A percentile compares a stretch with the other conserved stretches of the same genome.
Evolutionary conservation across 768 basidiomycete species (phyloP).

Genomic region (Phylloporus sp.): DNA sequence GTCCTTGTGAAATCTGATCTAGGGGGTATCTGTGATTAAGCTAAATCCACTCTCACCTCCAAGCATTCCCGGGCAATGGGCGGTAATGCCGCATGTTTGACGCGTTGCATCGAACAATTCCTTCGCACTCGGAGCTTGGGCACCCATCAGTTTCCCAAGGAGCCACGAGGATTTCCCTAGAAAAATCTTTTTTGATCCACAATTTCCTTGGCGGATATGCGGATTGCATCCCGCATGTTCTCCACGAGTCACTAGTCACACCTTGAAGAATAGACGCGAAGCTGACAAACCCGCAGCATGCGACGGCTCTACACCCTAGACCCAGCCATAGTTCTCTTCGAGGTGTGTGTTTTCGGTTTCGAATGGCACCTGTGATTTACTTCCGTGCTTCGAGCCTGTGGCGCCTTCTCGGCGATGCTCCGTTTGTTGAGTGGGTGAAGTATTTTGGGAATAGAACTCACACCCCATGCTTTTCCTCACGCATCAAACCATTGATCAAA

Average conservation of each 20-base stretch:
- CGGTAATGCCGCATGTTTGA: neutral
- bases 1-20: too few species aligned
- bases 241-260: too few species aligned
- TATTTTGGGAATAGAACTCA: neutral
- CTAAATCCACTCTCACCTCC: too few species aligned
- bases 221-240: conserved; percentile 56
- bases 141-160: conserved; percentile 60
- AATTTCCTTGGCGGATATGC: conserved; percentile 48
- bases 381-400: conserved; percentile 41
- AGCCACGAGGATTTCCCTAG: conserved; percentile 74
- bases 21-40: neutral
- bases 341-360: conserved; percentile 27
- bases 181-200: conserved; percentile 39
- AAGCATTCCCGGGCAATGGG: neutral
- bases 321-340: conserved; percentile 39
- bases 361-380: neutral
- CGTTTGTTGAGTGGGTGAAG: neutral
- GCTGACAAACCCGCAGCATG: neutral
- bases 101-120: neutral
- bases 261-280: neutral
- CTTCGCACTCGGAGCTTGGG: conserved; percentile 47
- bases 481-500: conserved; percentile 21
- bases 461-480: neutral
- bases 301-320: conserved; percentile 34
- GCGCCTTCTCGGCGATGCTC: conserved; percentile 38